Conservation (phyloP, 495 filamentous ascomycete species). For the Neurospora sp. region DNA sequence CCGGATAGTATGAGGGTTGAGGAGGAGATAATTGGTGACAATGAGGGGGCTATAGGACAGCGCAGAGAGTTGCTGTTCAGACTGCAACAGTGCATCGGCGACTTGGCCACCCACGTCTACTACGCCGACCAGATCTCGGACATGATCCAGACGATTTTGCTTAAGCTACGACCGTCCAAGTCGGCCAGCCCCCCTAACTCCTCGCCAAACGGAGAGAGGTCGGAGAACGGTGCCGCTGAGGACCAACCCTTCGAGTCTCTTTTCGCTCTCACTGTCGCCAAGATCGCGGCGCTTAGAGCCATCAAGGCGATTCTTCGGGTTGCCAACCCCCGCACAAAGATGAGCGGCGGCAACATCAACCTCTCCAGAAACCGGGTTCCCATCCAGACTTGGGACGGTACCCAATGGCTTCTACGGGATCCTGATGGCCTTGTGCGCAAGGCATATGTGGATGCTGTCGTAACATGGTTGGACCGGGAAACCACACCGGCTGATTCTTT, state of each 20-base stretch:
- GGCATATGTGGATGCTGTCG: conserved; percentile 72
- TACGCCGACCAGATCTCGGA: conserved; percentile 90
- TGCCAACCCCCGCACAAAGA: conserved; percentile 55
- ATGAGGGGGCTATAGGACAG: conserved; percentile 16
- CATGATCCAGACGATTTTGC: conserved; percentile 72
- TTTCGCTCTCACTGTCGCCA: conserved; percentile 65
- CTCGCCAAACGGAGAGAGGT: conserved; percentile 28
- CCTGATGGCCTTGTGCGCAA: conserved; percentile 63
- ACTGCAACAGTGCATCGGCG: conserved; percentile 67
- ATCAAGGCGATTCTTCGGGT: conserved; percentile 72
- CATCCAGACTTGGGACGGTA: conserved; percentile 79
- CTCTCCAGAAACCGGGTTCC: conserved; percentile 64
- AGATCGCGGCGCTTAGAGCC: conserved; percentile 65
- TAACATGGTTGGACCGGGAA: conserved; percentile 74
- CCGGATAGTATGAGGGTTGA: conserved; percentile 31
- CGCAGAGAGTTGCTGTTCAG: conserved; percentile 49
- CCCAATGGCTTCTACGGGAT: conserved; percentile 79
- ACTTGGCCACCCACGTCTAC: conserved; percentile 86
- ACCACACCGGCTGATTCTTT: conserved; percentile 57
- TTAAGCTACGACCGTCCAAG: conserved; percentile 56
- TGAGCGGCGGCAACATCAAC: conserved; percentile 46
- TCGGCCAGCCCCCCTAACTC: conserved; percentile 32
- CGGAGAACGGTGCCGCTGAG: conserved; percentile 18
- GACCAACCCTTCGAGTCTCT: conserved; percentile 44
- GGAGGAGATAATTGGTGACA: conserved; percentile 15